phyloP scores from a whole-genome alignment of 1,284 basidiomycete genomes.

The Neolentinus lepideus region DNA sequence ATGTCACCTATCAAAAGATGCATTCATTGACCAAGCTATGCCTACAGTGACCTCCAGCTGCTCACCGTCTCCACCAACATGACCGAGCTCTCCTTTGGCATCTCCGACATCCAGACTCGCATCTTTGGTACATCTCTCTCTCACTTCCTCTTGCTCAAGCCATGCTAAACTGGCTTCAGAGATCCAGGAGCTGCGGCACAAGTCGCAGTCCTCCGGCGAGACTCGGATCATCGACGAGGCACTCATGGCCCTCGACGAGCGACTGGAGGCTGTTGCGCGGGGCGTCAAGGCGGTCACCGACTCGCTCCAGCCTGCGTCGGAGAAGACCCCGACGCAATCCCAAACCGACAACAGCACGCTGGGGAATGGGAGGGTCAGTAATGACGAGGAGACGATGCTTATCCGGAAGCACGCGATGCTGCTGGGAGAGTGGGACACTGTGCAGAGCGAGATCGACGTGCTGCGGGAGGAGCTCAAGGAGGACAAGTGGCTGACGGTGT shows the following conservation, averaged over 20 bases:
- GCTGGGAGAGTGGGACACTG: slow-evolving; percentile 69
- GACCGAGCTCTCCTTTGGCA: slow-evolving; percentile 74
- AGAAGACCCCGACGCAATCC: slow-evolving; percentile 42
- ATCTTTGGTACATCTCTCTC: slow-evolving; percentile 60
- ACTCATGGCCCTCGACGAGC: slow-evolving; percentile 72
- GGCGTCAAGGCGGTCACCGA: slow-evolving; percentile 64
- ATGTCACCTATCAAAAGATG: slow-evolving; percentile 17
- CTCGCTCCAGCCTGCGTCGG: slow-evolving; percentile 47
- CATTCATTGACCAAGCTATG: slow-evolving; percentile 9
- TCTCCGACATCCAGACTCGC: slow-evolving; percentile 81
- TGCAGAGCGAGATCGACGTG: slow-evolving; percentile 76
- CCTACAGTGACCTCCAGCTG: slow-evolving; percentile 56
- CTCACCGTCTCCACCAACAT: slow-evolving; percentile 77
- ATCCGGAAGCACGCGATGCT: slow-evolving; percentile 67
- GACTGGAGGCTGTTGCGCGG: slow-evolving; percentile 64
- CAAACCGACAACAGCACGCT: slow-evolving; percentile 11
- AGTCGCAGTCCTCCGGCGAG: slow-evolving; percentile 60
- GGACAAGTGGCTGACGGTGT: slow-evolving; percentile 94
- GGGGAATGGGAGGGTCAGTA: slow-evolving; percentile 10
- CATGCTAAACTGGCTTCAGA: slow-evolving; percentile 34
- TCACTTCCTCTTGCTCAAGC: slow-evolving; percentile 4
- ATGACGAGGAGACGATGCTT: slow-evolving; percentile 43
- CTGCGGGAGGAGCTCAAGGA: slow-evolving; percentile 89
- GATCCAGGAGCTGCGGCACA: slow-evolving; percentile 80
- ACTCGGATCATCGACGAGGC: slow-evolving; percentile 74